Conservation (phyloP, 176 grass and related monocot genomes). For the Guadua angustifolia region DNA sequence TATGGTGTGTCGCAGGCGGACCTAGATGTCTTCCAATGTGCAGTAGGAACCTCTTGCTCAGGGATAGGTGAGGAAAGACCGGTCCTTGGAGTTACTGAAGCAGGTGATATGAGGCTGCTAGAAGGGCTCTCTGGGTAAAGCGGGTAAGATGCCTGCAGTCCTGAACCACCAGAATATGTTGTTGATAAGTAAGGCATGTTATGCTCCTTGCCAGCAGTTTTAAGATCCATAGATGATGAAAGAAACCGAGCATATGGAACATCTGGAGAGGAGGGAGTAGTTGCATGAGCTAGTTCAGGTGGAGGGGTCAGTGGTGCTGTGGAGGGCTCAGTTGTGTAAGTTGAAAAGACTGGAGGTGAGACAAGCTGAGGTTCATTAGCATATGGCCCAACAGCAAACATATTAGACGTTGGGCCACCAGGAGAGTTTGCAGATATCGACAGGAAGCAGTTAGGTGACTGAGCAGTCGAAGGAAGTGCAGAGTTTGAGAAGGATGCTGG, state of each 20-base stretch:
- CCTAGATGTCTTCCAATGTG: conserved; percentile 66
- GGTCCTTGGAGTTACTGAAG: conserved; percentile 83
- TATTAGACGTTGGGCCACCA: conserved; percentile 69
- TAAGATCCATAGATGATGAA: conserved; percentile 67
- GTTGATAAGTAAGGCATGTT: conserved; percentile 59
- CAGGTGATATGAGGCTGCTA: conserved; percentile 89
- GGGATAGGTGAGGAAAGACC: conserved; percentile 83
- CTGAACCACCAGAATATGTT: conserved; percentile 63
- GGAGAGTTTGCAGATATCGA: conserved; percentile 79
- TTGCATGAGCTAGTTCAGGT: conserved; percentile 80
- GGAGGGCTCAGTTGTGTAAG: conserved; percentile 87
- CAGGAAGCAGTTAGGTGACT: conserved; percentile 76
- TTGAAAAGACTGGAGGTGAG: conserved; percentile 83
- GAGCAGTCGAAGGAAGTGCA: conserved; percentile 72
- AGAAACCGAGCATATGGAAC: conserved; percentile 85
- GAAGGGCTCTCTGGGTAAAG: conserved; percentile 81
- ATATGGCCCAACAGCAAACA: conserved; percentile 83
- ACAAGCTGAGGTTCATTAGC: conserved; percentile 88
- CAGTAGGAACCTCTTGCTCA: conserved; percentile 66
- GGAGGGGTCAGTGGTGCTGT: conserved; percentile 88
- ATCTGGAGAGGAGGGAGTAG: conserved; percentile 88
- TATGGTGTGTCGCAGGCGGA: conserved; percentile 84
- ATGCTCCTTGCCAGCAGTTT: conserved; percentile 67
- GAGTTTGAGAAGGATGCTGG: conserved; percentile 84
- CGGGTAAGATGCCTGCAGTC: conserved; percentile 70